Base-by-base conservation (phyloP, 495 filamentous ascomycete genomes). In the Tuber aestivum region DNA sequence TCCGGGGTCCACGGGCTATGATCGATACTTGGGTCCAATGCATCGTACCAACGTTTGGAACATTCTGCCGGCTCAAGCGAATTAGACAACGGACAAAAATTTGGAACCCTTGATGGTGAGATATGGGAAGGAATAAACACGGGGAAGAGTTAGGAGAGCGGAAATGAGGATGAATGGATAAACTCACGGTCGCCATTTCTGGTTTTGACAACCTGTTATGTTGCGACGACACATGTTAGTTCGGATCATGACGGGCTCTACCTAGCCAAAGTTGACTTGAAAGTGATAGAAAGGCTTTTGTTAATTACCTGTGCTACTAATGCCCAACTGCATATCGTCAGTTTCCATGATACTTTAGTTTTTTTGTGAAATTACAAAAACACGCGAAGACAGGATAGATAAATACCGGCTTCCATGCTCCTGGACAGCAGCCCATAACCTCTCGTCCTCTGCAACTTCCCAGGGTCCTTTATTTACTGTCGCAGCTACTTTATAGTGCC, bases 401-500 rank as follows among this genome's bases (percentile, higher is more conserved):
- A 69, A 72, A 10, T 78, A 83, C 81, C 81, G 77, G 71, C 82
- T 81, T 50, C 84, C 85, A 72, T 83, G 82, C 69, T 82, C 77
- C 27, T 84, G 77, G 4, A 86, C 84, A 14, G 83, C 84, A 23
- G 77, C 79, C 44, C 81, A 76, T 18, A 86, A 77, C 14, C 77
- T 79, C 40, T 81, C 80, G 61, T 86, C 85, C 72, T 86, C 85
- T 20, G 78, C 80, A 69, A 84, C 84, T 71, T 82, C 79, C 85
- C 85, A 86, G 32, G 83, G 79, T 8, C 85, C 85, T 69, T 86
- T 86, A 35, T 84, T 85, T 10, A 85, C 77, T n/a, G 84, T 84
- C 21, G 83, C 85, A 6, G 81, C 83, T 37, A 85, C 80, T n/a
- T 82, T 83, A 74, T 86, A 85, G 42, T 82, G 80, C 84, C 84